Evolutionary conservation across 2,329 filamentous ascomycete genomes (phyloP), one percentile per base, ranked within the genome.

Genomic region (Xylariaceae sp.): DNA sequence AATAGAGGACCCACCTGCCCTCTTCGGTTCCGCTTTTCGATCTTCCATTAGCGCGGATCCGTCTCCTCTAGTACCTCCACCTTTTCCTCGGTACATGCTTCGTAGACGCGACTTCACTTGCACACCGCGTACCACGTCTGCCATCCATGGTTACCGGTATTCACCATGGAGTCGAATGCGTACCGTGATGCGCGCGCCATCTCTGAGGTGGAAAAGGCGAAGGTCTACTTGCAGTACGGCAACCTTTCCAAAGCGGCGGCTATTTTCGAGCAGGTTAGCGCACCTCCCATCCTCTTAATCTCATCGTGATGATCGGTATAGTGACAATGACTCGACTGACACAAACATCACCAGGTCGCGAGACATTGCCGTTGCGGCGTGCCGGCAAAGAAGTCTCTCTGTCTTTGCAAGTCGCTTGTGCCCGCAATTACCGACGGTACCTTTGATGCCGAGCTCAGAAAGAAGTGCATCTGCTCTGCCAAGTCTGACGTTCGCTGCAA

Each of bases 401-500:
- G 58, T 39, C 54, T 56, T 13, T 61, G 58, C 43, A 54, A 63
- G 42, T 57, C 54, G 9, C 55, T 65, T n/a, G 32, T 64, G 32
- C 21, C 16, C 1, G 61, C 58, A 6, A 60, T 67, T n/a, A 47
- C 54, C 5, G 41, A 60, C 5, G 47, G 54, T 8, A 13, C 45
- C 1, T 44, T 68, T 22, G 62, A 63, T 36, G 47, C 48, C 8
- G 59, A 56, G 34, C 56, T 68, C 5, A 51, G 49, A 22, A 61
- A 61, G 44, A 41, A 56, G n/a, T 67, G 63, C 34, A 61, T 59
- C 36, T 65, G 63, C 49, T 60, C 59, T 18, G 60, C 61, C 10
- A 56, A 55, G 21, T 59, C 62, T 9, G 49, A 55, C 8, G 52
- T 48, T 16, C 65, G 64, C 15, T 68, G 67, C 43, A 57, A 57